Evolutionary conservation across 2,329 filamentous ascomycete genomes (phyloP), one percentile per base, ranked within the genome.

Genomic region (Colletotrichum euphorbiae): DNA sequence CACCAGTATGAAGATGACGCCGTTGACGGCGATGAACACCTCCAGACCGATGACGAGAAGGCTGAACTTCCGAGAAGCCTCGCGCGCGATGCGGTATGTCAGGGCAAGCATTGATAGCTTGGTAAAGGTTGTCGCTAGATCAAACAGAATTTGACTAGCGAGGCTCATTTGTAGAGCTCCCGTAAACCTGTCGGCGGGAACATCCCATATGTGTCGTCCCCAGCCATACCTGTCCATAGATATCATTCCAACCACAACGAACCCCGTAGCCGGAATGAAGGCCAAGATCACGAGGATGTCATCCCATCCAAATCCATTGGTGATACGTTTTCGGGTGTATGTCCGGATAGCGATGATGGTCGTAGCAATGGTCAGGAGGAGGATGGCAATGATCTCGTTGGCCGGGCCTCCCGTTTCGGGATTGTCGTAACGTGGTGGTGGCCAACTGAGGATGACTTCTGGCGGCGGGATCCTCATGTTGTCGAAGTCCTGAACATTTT

Each of bases 101-200:
- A 81, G 74, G 11, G 76, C 74, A 8, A 82, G 75, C 74, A 81
- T 81, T 2, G 80, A 82, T 9, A 82, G 68, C 65, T 82, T 83
- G 3, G 77, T 81, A 40, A 82, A 70, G 43, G 71, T 77, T 2
- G 80, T 80, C 1, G 80, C 73, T 12, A 78, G 51, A 54, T 78
- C 77, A 69, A 82, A 82, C 7, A 81, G 69, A 9, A 81, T 71
- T 46, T 77, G 70, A 19, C 75, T 75, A 42, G 76, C 74, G 31
- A 81, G 69, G n/a, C 77, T 60, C 31, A 77, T 42, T 42, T 77
- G 68, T 12, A 79, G 64, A n/a, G 73, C 72, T 36, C 71, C 61
- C 9, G 63, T 70, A 33, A 73, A 62, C 58, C 72, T 59, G 11
- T 71, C 62, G 0, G 59, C 15, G 36, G 74, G 73, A 6, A 78